Percentiles rank a stretch among this genome's conserved stretches.
phyloP scores from a whole-genome alignment of 2,329 filamentous ascomycete genomes.

The Rhytidhysteron rufulum region DNA sequence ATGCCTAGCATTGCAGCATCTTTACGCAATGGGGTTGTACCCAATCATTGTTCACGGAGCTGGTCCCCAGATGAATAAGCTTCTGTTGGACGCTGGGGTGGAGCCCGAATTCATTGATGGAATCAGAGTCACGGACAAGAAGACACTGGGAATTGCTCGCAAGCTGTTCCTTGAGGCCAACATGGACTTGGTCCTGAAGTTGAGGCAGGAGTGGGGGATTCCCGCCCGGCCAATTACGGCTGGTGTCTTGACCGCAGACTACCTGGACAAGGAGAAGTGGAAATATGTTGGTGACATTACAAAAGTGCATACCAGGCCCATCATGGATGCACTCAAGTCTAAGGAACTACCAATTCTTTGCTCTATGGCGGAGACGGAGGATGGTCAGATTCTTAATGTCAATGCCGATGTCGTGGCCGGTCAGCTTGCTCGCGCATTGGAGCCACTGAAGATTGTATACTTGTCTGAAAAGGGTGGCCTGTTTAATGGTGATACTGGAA shows the following conservation, averaged over 20 bases:
- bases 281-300: slow-evolving; percentile 94
- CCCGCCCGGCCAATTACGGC: slow-evolving; percentile 83
- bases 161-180: slow-evolving; percentile 96
- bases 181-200: slow-evolving; percentile 80
- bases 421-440: slow-evolving; percentile 80
- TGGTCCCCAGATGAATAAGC: slow-evolving; percentile 89
- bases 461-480: slow-evolving; percentile 97
- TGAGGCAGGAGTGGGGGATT: slow-evolving; percentile 80
- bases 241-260: slow-evolving; percentile 88
- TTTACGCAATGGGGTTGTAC: slow-evolving; percentile 91
- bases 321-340: slow-evolving; percentile 81
- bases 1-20: slow-evolving; percentile 81
- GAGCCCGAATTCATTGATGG: slow-evolving; percentile 96
- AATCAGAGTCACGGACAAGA: slow-evolving; percentile 90
- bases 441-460: slow-evolving; percentile 97
- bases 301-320: slow-evolving; percentile 82
- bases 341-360: slow-evolving; percentile 91
- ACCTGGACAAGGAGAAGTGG: slow-evolving; percentile 94
- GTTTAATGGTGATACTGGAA: slow-evolving; percentile 86
- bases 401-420: slow-evolving; percentile 96
- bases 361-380: slow-evolving; percentile 90
- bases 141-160: slow-evolving; percentile 85
- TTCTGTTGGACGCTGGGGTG: slow-evolving; percentile 84
- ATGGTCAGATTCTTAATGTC: slow-evolving; percentile 92
- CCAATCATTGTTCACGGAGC: slow-evolving; percentile 95